These are phyloP conservation scores for bread wheat (Triticum aestivum) DNA, from an alignment of 176 grass and related monocot species.

Conservation along the genomic window IWGSC_CS_RefSeq_v2.1 NC_057806.1:513398925-513399424, in stretches of 20 bases:
- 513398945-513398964: neutral
- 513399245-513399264: neutral
- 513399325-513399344: neutral
- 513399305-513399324: no score
- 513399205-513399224: no score
- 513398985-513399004: neutral
- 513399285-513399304: no score
- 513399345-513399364: slow-evolving; percentile 20
- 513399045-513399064: neutral
- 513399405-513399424: neutral
- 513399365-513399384: neutral
- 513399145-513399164: slow-evolving; percentile 3
- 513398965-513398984: neutral
- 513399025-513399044: neutral
- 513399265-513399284: no score
- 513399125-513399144: neutral
- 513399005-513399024: neutral
- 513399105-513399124: neutral
- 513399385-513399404: neutral
- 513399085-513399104: neutral
- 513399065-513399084: neutral
- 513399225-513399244: no score
- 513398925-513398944: neutral
- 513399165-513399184: slow-evolving; percentile 13
- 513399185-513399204: neutral